These are phyloP conservation scores for Petunia axillaris DNA, from an alignment of 257 asterid species.

Conservation along the genomic window DNA sequence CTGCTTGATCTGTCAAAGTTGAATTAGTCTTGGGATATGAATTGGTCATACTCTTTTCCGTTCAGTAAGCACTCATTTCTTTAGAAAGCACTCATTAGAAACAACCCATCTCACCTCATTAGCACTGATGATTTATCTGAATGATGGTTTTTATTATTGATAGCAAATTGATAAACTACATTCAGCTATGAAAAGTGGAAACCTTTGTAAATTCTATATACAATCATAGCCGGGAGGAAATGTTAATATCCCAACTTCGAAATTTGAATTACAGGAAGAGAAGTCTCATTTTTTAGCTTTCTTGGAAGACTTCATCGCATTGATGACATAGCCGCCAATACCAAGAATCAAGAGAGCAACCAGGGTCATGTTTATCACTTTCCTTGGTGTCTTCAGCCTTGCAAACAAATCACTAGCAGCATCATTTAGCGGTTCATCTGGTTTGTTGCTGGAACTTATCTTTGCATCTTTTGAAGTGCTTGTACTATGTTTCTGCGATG, in stretches of 20 bases:
- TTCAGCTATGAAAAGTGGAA: not conserved
- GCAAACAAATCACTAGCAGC: not conserved
- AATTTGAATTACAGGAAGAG: not conserved
- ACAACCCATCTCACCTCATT: not conserved
- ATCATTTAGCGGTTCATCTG: no score
- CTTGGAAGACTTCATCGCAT: conserved; percentile 37
- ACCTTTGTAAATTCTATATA: not conserved
- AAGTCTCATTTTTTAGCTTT: conserved; percentile 31
- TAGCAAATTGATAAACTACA: not conserved
- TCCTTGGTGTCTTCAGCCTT: conserved; percentile 49
- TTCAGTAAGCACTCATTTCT: no score
- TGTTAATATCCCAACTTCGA: not conserved
- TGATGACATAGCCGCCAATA: conserved; percentile 42
- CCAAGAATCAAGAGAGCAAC: conserved; percentile 42
- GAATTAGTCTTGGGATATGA: no score
- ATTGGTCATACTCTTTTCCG: no score
- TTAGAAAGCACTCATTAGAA: no score
- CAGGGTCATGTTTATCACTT: conserved; percentile 38
- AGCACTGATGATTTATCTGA: not conserved
- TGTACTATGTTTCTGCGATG: no score
- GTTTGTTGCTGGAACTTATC: no score
- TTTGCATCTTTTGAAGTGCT: no score
- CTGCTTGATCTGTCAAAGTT: no score
- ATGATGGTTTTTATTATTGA: not conserved
- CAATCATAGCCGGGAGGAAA: not conserved